These are phyloP conservation scores for Metschnikowia proteae DNA, from an alignment of 805 yeast genomes.

Conservation along the genomic window DNA sequence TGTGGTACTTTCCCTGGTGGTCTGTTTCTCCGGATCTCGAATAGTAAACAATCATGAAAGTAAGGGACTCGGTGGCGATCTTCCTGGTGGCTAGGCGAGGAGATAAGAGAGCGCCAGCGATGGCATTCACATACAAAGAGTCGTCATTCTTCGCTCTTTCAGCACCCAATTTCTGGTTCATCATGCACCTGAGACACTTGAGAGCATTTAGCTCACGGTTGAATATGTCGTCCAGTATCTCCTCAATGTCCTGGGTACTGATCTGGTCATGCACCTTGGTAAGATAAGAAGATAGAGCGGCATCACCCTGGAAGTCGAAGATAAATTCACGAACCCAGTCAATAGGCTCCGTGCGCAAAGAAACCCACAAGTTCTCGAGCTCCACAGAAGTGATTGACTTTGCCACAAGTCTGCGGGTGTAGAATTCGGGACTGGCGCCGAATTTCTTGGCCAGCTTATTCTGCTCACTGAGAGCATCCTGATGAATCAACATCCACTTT, in stretches of 20 bases:
- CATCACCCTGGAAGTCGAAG: slow-evolving; percentile 71
- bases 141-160: slow-evolving; percentile 49
- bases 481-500: slow-evolving; percentile 89
- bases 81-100: slow-evolving; percentile 72
- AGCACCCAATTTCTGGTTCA: slow-evolving; percentile 62
- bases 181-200: slow-evolving; percentile 70
- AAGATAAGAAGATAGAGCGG: slow-evolving; percentile 62
- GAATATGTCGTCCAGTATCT: slow-evolving; percentile 47
- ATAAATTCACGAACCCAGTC: slow-evolving; percentile 78
- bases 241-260: slow-evolving; percentile 20
- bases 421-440: slow-evolving; percentile 61
- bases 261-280: slow-evolving; percentile 48
- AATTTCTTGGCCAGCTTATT: slow-evolving; percentile 45
- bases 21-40: slow-evolving; percentile 24
- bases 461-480: slow-evolving; percentile 75
- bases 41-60: slow-evolving; percentile 42
- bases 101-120: slow-evolving; percentile 71
- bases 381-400: slow-evolving; percentile 65
- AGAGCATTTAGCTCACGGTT: slow-evolving; percentile 76
- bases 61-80: slow-evolving; percentile 72
- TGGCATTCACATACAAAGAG: slow-evolving; percentile 48
- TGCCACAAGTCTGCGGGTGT: slow-evolving; percentile 69
- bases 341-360: slow-evolving; percentile 81
- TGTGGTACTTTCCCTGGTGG: slow-evolving; percentile 47
- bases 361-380: slow-evolving; percentile 82